Percentiles rank a stretch among this genome's conserved stretches.
Evolutionary conservation across 2,329 filamentous ascomycete species (phyloP).

Genomic region (Amesomyces nigricolor): DNA sequence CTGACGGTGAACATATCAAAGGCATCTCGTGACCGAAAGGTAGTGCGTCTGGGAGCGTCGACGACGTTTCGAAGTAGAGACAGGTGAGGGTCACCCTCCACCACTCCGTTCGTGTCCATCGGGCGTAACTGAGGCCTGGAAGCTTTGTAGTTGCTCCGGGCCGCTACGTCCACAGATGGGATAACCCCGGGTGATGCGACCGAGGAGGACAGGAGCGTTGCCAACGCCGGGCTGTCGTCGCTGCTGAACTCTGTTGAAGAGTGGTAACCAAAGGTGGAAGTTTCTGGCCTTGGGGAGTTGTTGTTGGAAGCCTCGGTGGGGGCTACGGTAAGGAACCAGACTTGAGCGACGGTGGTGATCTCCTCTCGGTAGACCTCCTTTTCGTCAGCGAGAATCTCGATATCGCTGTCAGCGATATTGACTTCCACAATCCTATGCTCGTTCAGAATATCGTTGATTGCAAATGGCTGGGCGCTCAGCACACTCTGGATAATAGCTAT

Average conservation of each 20-base stretch:
- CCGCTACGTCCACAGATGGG: neutral
- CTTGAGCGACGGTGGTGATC: too few species aligned
- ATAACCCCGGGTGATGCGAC: neutral
- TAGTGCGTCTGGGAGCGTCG: neutral
- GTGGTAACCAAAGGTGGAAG: neutral
- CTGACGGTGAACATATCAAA: neutral
- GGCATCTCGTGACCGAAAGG: constrained; percentile 2
- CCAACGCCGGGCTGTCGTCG: neutral
- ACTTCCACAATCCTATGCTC: constrained; percentile 3
- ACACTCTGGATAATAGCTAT: constrained; percentile 7
- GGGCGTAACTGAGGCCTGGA: neutral
- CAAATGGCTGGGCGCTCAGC: constrained; percentile 1
- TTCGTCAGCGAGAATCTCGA: neutral
- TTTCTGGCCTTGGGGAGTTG: neutral
- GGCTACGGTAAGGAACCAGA: too few species aligned
- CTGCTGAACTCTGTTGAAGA: neutral
- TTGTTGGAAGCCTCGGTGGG: neutral
- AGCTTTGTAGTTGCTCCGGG: neutral
- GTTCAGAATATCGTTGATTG: constrained; percentile 3
- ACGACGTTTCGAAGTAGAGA: neutral
- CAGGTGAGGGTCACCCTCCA: neutral
- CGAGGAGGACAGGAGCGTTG: neutral
- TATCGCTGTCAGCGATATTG: neutral
- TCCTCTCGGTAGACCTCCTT: too few species aligned
- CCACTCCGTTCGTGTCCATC: neutral